Evolutionary conservation across 1,139 yeast genomes (phyloP).

Genomic region (Zygoascus sp.): DNA sequence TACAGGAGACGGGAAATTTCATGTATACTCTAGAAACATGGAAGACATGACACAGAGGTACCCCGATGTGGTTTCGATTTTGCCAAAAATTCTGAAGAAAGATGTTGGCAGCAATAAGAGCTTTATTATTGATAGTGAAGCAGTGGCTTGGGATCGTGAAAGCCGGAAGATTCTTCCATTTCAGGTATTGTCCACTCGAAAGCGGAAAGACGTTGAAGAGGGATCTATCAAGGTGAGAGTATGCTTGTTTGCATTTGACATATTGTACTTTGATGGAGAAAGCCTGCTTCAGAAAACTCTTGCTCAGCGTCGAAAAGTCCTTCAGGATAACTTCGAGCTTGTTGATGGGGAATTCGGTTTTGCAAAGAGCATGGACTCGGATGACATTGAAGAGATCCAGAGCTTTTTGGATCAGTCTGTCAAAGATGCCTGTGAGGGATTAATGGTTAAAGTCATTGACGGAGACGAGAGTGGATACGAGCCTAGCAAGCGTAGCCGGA

Average conservation of each 20-base stretch:
- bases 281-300: constrained; percentile 66
- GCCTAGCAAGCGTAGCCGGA: constrained; percentile 90
- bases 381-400: constrained; percentile 70
- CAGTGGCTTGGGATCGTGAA: constrained; percentile 95
- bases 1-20: constrained; percentile 58
- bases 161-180: constrained; percentile 78
- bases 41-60: constrained; percentile 96
- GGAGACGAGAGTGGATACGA: constrained; percentile 82
- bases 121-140: constrained; percentile 90
- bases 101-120: constrained; percentile 32
- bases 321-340: constrained; percentile 53
- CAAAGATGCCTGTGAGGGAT: constrained; percentile 88
- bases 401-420: constrained; percentile 84
- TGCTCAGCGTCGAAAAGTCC: constrained; percentile 59
- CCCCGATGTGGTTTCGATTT: constrained; percentile 77
- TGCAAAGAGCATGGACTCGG: constrained; percentile 71
- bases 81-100: constrained; percentile 53
- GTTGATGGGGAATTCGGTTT: constrained; percentile 76
- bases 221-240: constrained; percentile 86
- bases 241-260: constrained; percentile 87
- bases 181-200: constrained; percentile 87
- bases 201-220: constrained; percentile 85
- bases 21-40: constrained; percentile 86
- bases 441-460: constrained; percentile 87
- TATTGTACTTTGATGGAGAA: constrained; percentile 66